Conservation (phyloP, 2,329 filamentous ascomycete genomes). For the Colletotrichum graminicola region DNA sequence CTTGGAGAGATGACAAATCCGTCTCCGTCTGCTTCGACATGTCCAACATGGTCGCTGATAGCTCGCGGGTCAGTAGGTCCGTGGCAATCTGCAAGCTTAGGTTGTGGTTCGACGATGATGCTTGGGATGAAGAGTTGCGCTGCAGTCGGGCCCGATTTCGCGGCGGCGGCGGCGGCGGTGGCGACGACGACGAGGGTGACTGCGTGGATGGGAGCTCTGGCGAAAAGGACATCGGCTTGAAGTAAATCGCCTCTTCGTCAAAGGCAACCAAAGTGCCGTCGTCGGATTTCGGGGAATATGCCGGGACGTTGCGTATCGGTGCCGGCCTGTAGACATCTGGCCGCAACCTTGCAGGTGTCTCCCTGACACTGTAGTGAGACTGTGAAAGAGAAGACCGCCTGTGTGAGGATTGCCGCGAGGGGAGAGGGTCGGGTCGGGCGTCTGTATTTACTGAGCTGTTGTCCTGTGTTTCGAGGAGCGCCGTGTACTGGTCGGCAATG, state of each 20-base stretch:
- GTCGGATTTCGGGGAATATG: slow-evolving; percentile 55
- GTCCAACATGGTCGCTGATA: slow-evolving; percentile 57
- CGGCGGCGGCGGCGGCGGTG: slow-evolving; percentile 40
- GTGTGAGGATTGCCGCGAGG: slow-evolving; percentile 29
- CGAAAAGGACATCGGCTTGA: slow-evolving; percentile 59
- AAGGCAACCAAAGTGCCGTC: slow-evolving; percentile 61
- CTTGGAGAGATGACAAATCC: slow-evolving; percentile 61
- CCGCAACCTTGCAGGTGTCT: slow-evolving; percentile 6
- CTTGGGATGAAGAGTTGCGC: slow-evolving; percentile 4
- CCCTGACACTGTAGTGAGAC: slow-evolving; percentile 2
- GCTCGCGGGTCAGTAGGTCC: slow-evolving; percentile 63
- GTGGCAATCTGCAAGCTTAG: slow-evolving; percentile 64
- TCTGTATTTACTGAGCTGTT: slow-evolving; percentile 52
- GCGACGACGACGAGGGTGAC: slow-evolving; percentile 41
- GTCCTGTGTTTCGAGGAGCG: slow-evolving; percentile 57
- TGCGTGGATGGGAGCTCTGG: slow-evolving; percentile 50
- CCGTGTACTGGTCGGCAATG: slow-evolving; percentile 65
- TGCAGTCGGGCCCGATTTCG: slow-evolving; percentile 39
- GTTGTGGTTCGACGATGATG: slow-evolving; percentile 46
- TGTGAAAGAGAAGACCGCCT: slow-evolving; percentile 8
- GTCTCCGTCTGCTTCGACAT: slow-evolving; percentile 44
- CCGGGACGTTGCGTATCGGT: slow-evolving; percentile 19
- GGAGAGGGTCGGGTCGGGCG: slow-evolving; percentile 46
- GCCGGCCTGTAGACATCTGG: slow-evolving; percentile 17
- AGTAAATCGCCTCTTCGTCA: slow-evolving; percentile 61